Evolutionary conservation across 106 monocot species (phyloP), one percentile per base, ranked within the genome.

Genomic region (Platanthera zijinensis): DNA sequence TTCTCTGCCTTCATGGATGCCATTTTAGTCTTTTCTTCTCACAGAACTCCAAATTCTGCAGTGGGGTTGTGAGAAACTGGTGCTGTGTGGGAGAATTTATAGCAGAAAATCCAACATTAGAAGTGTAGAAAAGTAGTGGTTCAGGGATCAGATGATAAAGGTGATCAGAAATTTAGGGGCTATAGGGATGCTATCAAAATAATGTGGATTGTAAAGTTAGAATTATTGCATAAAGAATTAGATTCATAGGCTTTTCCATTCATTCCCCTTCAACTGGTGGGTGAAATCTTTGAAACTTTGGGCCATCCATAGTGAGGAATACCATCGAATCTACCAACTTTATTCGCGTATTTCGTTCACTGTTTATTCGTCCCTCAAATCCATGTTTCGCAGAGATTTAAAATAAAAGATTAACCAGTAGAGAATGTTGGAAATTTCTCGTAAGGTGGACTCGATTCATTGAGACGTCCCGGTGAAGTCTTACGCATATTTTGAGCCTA

Each of bases 1-100:
- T 61, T 61, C 59, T 61, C 59, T 61, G 59, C 59, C 59, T 61
- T 61, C 59, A 61, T 6, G 59, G 59, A 61, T 61, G 59, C 59
- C 59, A 61, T 61, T 61, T 61, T n/a, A 19, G 59, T 19, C 19
- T 19, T 11, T 61, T 61, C 8, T 14, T 53, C 59, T 61, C 59
- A 11, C 8, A 6, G 8, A 7, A 6, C n/a, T 13, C 56, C n/a
- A 7, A 61, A 2, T 21, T 8, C 9, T 21, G 5, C n/a, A 5
- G 9, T 18, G n/a, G 18, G 18, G 19, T 61, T 61, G 59, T 19
- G 19, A 61, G 59, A 19, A 59, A 21, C 5, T 18, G 0, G 59
- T 61, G n/a, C 8, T 61, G 19, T 61, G 59, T 18, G 18, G 59
- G 59, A 61, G 59, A 5, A 61, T 61, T 61, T 61, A 61, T 61